These are phyloP conservation scores for Colletotrichum eremochloae DNA, from an alignment of 2,329 filamentous ascomycete species.

Conservation along the genomic window DNA sequence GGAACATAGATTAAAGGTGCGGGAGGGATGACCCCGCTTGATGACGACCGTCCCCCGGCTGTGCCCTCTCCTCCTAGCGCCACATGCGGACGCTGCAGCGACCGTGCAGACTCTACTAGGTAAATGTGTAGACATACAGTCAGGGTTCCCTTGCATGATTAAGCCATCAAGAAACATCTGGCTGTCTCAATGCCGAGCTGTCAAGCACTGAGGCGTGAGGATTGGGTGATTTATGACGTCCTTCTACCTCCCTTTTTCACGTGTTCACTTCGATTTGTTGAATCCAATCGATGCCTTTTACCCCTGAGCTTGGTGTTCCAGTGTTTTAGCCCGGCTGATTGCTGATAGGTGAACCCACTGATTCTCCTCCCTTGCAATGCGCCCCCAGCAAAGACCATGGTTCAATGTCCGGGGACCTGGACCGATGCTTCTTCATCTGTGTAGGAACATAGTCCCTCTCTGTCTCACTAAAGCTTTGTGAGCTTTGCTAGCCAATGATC, in stretches of 20 bases:
- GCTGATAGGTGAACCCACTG: background rate
- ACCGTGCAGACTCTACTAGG: background rate
- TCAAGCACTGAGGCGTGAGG: background rate
- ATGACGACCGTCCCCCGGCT: constrained; percentile 36
- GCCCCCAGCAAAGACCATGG: constrained; percentile 9
- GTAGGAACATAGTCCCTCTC: constrained; percentile 1
- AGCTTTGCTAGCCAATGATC: constrained; percentile 18
- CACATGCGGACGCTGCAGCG: constrained; percentile 6
- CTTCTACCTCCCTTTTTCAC: background rate
- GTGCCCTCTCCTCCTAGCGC: constrained; percentile 7
- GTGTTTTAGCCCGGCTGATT: background rate
- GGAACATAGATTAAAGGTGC: constrained; percentile 11
- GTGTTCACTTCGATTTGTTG: background rate
- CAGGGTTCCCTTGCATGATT: constrained; percentile 26
- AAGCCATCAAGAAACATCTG: constrained; percentile 9
- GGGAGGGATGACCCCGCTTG: constrained; percentile 40
- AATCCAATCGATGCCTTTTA: background rate
- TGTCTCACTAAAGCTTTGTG: constrained; percentile 1
- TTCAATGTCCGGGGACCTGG: constrained; percentile 1
- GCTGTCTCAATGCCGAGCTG: background rate
- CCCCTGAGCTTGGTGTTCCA: background rate
- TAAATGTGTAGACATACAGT: background rate
- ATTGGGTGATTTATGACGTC: constrained; percentile 1
- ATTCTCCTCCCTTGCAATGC: constrained; percentile 18
- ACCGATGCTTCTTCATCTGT: constrained; percentile 6